These are phyloP conservation scores for sunflower (Helianthus annuus) DNA, from an alignment of 129 eudicot genomes.

Conservation along the genomic window DNA sequence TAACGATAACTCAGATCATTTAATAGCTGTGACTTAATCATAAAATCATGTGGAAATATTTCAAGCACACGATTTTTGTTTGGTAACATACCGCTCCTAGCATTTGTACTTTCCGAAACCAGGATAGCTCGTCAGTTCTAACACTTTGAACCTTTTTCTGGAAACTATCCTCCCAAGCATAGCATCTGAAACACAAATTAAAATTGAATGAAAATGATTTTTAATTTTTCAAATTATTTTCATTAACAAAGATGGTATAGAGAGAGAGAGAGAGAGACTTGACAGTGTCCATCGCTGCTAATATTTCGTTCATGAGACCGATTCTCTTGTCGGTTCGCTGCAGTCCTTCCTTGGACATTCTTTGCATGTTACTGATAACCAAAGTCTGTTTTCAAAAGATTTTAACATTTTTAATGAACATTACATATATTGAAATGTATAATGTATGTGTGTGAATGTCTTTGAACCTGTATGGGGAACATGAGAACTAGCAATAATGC, in stretches of 20 bases:
- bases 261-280: constrained; percentile 41
- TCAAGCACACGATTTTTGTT: background rate
- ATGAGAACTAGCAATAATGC: constrained; percentile 68
- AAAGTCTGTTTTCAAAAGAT: constrained; percentile 54
- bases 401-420: background rate
- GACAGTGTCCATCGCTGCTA: constrained; percentile 97
- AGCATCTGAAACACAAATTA: constrained; percentile 54
- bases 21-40: background rate
- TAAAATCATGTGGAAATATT: background rate
- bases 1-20: background rate
- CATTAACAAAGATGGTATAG: constrained; percentile 2
- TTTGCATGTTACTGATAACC: constrained; percentile 86
- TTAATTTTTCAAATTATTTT: background rate
- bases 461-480: constrained; percentile 89
- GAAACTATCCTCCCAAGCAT: constrained; percentile 97
- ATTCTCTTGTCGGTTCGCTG: constrained; percentile 90
- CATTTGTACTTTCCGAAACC: constrained; percentile 82
- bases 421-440: background rate
- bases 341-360: constrained; percentile 84
- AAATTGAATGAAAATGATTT: constrained; percentile 2
- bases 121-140: constrained; percentile 70
- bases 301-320: constrained; percentile 90
- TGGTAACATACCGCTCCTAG: constrained; percentile 82
- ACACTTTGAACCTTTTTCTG: constrained; percentile 71
- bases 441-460: constrained; percentile 8